Percentiles rank a stretch among this genome's conserved stretches.
These are phyloP conservation scores for Cicer yamashitae DNA, from an alignment of 306 rosid species.

Conservation along the genomic window DNA sequence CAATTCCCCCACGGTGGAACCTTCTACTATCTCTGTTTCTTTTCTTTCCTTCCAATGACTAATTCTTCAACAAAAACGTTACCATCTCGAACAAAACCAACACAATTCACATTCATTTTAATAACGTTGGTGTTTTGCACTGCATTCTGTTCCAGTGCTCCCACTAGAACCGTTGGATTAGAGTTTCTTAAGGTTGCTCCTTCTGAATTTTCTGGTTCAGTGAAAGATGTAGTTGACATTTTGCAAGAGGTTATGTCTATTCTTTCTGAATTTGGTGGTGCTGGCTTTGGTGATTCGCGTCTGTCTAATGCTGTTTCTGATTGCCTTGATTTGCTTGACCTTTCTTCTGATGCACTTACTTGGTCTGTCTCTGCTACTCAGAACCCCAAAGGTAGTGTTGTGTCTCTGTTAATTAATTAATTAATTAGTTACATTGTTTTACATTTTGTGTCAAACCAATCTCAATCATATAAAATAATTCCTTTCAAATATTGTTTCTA, in stretches of 20 bases:
- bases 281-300: constrained; percentile 62
- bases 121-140: constrained; percentile 5
- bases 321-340: constrained; percentile 80
- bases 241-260: constrained; percentile 56
- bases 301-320: constrained; percentile 74
- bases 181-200: constrained; percentile 58
- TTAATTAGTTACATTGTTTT: neutral
- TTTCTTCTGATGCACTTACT: constrained; percentile 61
- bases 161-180: neutral
- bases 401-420: neutral
- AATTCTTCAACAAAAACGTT: constrained; percentile 28
- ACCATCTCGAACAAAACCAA: neutral
- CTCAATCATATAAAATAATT: no score
- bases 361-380: constrained; percentile 74
- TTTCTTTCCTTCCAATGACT: constrained; percentile 45
- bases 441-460: neutral
- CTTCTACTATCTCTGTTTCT: neutral
- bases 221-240: constrained; percentile 48
- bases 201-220: constrained; percentile 59
- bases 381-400: constrained; percentile 57
- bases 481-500: no score
- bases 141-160: neutral
- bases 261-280: constrained; percentile 58
- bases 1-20: neutral
- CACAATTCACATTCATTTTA: constrained; percentile 17